phyloP scores from a whole-genome alignment of 2,329 filamentous ascomycete genomes.

The Ceratocystis ficicola region DNA sequence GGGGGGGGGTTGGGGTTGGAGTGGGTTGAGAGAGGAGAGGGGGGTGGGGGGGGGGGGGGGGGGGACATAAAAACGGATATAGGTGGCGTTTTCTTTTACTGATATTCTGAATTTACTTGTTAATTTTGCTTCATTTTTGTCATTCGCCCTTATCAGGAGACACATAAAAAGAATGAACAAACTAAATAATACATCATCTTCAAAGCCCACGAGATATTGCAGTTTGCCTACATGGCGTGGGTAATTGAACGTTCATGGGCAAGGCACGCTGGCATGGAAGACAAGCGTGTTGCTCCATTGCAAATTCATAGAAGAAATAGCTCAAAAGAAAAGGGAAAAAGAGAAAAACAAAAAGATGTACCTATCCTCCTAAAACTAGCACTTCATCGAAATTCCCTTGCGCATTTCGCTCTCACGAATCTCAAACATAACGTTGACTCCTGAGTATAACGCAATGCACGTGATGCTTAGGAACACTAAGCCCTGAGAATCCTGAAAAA shows the following conservation, averaged over 20 bases:
- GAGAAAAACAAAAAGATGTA: neutral
- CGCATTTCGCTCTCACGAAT: constrained; percentile 73
- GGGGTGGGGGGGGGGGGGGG: neutral
- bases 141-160: neutral
- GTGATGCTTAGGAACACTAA: constrained; percentile 59
- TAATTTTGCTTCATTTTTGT: neutral
- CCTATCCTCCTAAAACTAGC: neutral
- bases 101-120: neutral
- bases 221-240: neutral
- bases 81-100: constrained; percentile 2
- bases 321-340: neutral
- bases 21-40: too few species aligned
- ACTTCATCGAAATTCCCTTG: constrained; percentile 72
- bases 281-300: neutral
- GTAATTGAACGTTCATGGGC: neutral
- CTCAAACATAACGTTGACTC: constrained; percentile 93
- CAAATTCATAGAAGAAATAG: neutral
- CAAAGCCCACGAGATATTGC: neutral
- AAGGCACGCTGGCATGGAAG: neutral
- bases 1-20: too few species aligned
- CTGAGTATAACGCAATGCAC: constrained; percentile 66
- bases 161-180: neutral
- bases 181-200: neutral
- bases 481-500: constrained; percentile 63
- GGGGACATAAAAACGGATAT: neutral